Percentiles rank a stretch among this genome's conserved stretches.
phyloP scores from a whole-genome alignment of 495 filamentous ascomycete species.

The Penicillium ucsense region DNA sequence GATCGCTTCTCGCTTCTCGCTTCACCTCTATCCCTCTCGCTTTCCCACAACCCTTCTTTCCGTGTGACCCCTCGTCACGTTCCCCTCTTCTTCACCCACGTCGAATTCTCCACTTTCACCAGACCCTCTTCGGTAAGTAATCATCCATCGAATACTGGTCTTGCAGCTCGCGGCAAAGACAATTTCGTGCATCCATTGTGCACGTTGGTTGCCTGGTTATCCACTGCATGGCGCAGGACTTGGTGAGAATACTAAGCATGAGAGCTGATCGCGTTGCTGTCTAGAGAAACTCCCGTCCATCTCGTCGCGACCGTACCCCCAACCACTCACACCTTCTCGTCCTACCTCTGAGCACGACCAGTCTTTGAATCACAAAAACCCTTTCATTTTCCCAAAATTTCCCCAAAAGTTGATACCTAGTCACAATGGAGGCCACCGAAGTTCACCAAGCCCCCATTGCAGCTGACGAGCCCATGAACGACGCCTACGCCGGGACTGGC shows the following conservation, averaged over 20 bases:
- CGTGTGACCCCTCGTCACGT: conserved; percentile 8
- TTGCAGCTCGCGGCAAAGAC: not conserved
- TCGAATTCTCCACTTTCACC: conserved; percentile 22
- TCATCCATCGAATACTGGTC: not conserved
- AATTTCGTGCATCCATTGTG: too few species aligned
- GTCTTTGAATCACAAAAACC: too few species aligned
- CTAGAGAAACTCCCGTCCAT: conserved; percentile 8
- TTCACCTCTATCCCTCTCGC: conserved; percentile 12
- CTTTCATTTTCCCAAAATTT: too few species aligned
- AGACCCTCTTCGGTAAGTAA: conserved; percentile 15
- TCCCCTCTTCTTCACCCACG: conserved; percentile 13
- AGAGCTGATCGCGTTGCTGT: conserved; percentile 4
- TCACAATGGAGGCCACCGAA: conserved; percentile 37
- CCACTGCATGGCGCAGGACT: too few species aligned
- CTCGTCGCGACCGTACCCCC: conserved; percentile 14
- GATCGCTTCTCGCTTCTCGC: conserved; percentile 11
- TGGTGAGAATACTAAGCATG: not conserved
- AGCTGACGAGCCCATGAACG: conserved; percentile 37
- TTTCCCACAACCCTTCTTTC: conserved; percentile 9
- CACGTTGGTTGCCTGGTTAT: too few species aligned
- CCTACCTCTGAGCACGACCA: too few species aligned
- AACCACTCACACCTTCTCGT: not conserved
- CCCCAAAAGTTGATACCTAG: too few species aligned
- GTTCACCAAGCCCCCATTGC: conserved; percentile 32
- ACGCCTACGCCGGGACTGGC: conserved; percentile 39